Evolutionary conservation across 2,329 filamentous ascomycete species (phyloP).

Genomic region (Fusarium liriodendri): DNA sequence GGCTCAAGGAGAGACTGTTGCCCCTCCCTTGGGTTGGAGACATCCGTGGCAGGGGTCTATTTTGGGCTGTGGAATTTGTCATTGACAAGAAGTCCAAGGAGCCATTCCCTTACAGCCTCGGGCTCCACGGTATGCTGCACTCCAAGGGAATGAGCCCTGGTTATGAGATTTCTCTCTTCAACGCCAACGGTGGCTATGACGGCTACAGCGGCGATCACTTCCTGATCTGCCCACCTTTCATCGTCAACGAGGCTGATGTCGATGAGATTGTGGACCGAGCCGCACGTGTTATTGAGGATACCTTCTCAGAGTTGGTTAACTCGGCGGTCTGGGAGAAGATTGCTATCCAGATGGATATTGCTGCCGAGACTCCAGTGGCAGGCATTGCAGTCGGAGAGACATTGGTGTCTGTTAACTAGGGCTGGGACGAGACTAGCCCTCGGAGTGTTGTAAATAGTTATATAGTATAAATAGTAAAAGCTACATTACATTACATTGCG

Average conservation of each 20-base stretch:
- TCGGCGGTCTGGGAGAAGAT: slow-evolving; percentile 34
- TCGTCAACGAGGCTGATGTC: slow-evolving; percentile 24
- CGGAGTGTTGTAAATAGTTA: background rate
- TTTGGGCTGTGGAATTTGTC: slow-evolving; percentile 40
- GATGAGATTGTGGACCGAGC: slow-evolving; percentile 36
- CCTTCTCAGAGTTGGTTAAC: slow-evolving; percentile 22
- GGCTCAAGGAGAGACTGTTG: slow-evolving; percentile 17
- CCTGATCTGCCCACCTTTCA: slow-evolving; percentile 33
- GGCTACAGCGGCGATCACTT: slow-evolving; percentile 38
- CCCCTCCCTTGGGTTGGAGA: slow-evolving; percentile 34
- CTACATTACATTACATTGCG: background rate
- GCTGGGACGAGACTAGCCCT: background rate
- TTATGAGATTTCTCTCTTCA: slow-evolving; percentile 36
- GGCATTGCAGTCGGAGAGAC: background rate
- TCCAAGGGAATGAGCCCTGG: slow-evolving; percentile 31
- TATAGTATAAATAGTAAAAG: background rate
- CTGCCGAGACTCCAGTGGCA: background rate
- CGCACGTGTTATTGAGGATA: slow-evolving; percentile 29
- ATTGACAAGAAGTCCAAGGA: slow-evolving; percentile 33
- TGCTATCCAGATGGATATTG: slow-evolving; percentile 26
- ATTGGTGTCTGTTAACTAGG: background rate
- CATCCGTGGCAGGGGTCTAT: slow-evolving; percentile 32
- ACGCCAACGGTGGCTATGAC: slow-evolving; percentile 37
- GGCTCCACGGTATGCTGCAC: slow-evolving; percentile 23
- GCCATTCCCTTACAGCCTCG: slow-evolving; percentile 29